Base-by-base conservation (phyloP, 257 asterid species). In the Solanum corneliomulleri region DNA sequence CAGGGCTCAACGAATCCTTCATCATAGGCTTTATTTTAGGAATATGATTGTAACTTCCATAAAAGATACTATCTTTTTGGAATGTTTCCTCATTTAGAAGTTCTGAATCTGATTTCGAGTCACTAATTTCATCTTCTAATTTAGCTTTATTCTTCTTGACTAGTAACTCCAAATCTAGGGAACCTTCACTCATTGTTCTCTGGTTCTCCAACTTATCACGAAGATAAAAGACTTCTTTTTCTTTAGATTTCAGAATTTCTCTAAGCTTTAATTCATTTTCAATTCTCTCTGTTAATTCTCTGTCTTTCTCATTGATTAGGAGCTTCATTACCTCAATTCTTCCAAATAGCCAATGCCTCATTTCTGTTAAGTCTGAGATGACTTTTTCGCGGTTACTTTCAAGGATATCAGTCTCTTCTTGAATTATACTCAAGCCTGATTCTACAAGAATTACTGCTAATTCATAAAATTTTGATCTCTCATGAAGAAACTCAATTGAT, bases 381-480 rank as follows among this genome's bases (percentile, higher is more conserved):
- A 94, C 91, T 44, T 92, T 91, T 35, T 91, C 93, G 27, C 89
- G 88, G 86, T 89, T 90, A 72, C 91, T 92, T 85, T 93, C 96
- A 2, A 89, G 87, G 52, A 89, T 71, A 49, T 91, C 93, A 7
- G 93, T 89, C 92, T 95, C 97, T 70, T 94, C 94, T 87, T 91
- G 90, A 47, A 94, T 90, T 84, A 95, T 92, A 58, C 86, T 85
- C 86, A 94, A 77, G 74, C 97, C 94, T 13, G 93, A 95, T 62
- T 95, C 96, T 14, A 96, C 98, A 31, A 94, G 89, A 74, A 95
- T 91, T 18, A 92, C 91, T 5, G 98, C 96, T 21, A 96, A 92
- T 80, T 95, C 95, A 64, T 94, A 94, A 83, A 93, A 95, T 14
- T 90, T 92, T 7, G 96, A 93, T 87, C 96, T 88, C 72, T 92